Evolutionary conservation across 192 early-diverging fungal genomes (phyloP).

Genomic region (Phlyctochytrium planicorne): DNA sequence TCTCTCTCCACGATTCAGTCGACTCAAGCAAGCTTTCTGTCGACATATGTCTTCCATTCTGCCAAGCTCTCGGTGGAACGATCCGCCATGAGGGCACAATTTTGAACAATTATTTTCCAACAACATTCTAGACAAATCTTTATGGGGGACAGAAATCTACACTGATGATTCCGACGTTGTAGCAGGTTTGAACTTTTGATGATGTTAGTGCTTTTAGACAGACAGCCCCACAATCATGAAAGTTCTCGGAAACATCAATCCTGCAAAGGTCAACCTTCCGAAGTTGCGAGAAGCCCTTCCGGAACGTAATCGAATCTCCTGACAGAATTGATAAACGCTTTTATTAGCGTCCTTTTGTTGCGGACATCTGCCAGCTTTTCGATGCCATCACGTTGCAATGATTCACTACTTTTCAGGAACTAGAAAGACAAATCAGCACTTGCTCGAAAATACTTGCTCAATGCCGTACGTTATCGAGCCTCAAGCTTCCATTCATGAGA

Average conservation of each 20-base stretch:
- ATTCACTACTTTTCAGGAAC: too few species aligned
- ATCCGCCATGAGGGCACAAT: conserved; percentile 67
- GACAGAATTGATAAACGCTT: conserved; percentile 21
- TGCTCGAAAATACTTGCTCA: too few species aligned
- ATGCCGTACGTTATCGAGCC: too few species aligned
- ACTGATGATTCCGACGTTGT: too few species aligned
- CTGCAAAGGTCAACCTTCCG: neutral
- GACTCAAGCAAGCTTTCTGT: conserved; percentile 9
- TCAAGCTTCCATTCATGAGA: too few species aligned
- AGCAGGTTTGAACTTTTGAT: too few species aligned
- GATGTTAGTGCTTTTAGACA: too few species aligned
- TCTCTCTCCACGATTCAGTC: conserved; percentile 42
- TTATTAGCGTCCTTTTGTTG: too few species aligned
- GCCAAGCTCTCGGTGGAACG: conserved; percentile 58
- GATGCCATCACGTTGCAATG: too few species aligned
- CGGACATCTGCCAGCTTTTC: too few species aligned
- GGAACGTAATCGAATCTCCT: neutral
- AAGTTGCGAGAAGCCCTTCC: neutral
- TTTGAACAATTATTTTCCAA: conserved; percentile 60
- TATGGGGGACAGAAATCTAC: too few species aligned
- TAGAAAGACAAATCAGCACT: too few species aligned
- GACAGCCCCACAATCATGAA: neutral
- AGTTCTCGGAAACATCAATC: neutral
- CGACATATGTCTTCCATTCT: conserved; percentile 42
- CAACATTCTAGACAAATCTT: conserved; percentile 36